Conservation (phyloP, 2,329 filamentous ascomycete genomes). For the Clonostachys chloroleuca region DNA sequence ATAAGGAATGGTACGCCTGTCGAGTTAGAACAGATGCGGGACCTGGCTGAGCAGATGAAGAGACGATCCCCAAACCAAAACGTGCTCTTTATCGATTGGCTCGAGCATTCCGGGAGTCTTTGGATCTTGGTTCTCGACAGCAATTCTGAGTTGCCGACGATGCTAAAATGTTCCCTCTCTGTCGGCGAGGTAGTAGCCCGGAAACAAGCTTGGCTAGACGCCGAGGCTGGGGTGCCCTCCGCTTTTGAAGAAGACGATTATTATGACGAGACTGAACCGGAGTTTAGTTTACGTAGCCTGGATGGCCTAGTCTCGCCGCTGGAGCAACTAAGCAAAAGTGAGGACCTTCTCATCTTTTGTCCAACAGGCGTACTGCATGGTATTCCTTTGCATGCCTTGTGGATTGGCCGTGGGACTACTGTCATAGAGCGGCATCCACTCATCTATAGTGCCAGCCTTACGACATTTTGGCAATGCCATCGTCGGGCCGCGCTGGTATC, state of each 20-base stretch:
- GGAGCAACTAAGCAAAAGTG: not conserved
- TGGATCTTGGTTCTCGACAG: not conserved
- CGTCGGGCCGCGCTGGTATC: not conserved
- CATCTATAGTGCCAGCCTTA: conserved; percentile 2
- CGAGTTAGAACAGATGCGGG: not conserved
- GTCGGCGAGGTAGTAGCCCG: not conserved
- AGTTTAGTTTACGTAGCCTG: conserved; percentile 1
- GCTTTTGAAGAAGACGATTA: conserved; percentile 1
- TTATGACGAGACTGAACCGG: not conserved
- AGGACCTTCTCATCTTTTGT: conserved; percentile 2
- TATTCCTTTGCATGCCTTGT: conserved; percentile 4
- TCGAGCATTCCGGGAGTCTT: not conserved
- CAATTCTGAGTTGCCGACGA: not conserved
- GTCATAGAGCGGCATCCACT: conserved; percentile 2
- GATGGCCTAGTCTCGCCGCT: conserved; percentile 2
- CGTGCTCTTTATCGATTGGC: not conserved
- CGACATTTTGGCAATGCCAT: conserved; percentile 2
- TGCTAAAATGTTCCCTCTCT: not conserved
- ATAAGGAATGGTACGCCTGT: not conserved
- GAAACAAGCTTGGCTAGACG: conserved; percentile 1
- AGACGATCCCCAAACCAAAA: not conserved
- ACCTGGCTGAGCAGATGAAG: not conserved
- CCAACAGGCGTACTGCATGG: conserved; percentile 1
- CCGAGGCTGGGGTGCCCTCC: not conserved
- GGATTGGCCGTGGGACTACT: not conserved